Evolutionary conservation across 2,329 filamentous ascomycete genomes (phyloP).

Genomic region (Epichloe brachyelytri): DNA sequence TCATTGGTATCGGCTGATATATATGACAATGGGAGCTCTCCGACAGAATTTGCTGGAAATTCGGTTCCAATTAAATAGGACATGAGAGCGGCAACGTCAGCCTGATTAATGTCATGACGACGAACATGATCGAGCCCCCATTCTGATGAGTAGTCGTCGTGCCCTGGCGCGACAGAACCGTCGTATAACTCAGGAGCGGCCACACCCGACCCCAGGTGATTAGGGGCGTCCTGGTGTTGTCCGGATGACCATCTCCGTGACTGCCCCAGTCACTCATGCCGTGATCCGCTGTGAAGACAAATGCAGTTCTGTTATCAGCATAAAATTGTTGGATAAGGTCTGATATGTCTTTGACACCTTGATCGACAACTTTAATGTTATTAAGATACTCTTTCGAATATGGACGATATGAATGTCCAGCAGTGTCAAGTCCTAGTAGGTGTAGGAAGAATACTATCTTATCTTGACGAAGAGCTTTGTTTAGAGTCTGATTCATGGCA

Average conservation of each 20-base stretch:
- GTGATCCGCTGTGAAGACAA: slow-evolving; percentile 94
- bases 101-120: slow-evolving; percentile 84
- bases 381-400: slow-evolving; percentile 92
- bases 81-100: slow-evolving; percentile 92
- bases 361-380: slow-evolving; percentile 89
- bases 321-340: slow-evolving; percentile 79
- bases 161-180: slow-evolving; percentile 54
- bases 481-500: slow-evolving; percentile 61
- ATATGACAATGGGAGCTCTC: slow-evolving; percentile 77
- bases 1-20: slow-evolving; percentile 57
- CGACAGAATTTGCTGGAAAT: slow-evolving; percentile 93
- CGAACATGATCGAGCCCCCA: slow-evolving; percentile 73
- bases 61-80: slow-evolving; percentile 77
- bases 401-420: slow-evolving; percentile 72
- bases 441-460: slow-evolving; percentile 93
- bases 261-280: slow-evolving; percentile 99
- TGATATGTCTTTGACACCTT: slow-evolving; percentile 75
- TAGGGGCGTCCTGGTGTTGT: slow-evolving; percentile 89
- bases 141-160: slow-evolving; percentile 83
- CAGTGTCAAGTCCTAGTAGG: slow-evolving; percentile 81
- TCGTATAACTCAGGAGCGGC: slow-evolving; percentile 53
- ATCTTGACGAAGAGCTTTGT: slow-evolving; percentile 61
- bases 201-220: slow-evolving; percentile 87
- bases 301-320: slow-evolving; percentile 71
- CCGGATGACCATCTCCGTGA: slow-evolving; percentile 92